Percentiles rank a stretch among this genome's conserved stretches.
These are phyloP conservation scores for Aspergillus sp. DNA, from an alignment of 2,329 filamentous ascomycete species.

Conservation along the genomic window DNA sequence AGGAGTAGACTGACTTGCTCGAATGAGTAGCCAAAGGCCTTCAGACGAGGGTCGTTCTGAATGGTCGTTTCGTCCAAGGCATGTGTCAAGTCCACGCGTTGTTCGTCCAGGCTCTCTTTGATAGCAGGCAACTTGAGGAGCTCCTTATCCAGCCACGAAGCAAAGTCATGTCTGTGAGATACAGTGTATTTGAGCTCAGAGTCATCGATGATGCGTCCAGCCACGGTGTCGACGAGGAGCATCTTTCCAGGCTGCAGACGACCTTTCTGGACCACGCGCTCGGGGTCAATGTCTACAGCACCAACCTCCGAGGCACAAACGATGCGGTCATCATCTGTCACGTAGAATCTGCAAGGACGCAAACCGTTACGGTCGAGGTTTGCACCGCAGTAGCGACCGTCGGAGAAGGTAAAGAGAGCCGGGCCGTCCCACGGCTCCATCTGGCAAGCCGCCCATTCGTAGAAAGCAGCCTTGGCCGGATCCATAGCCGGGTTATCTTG, in stretches of 20 bases:
- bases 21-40: conserved; percentile 89
- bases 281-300: conserved; percentile 86
- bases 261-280: conserved; percentile 88
- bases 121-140: conserved; percentile 79
- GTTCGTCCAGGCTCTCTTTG: conserved; percentile 60
- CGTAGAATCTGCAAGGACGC: conserved; percentile 93
- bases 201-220: conserved; percentile 92
- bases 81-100: conserved; percentile 63
- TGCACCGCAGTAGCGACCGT: conserved; percentile 94
- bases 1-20: conserved; percentile 92
- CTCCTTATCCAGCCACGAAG: conserved; percentile 82
- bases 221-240: conserved; percentile 89
- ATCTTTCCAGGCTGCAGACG: conserved; percentile 92
- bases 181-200: conserved; percentile 87
- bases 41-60: conserved; percentile 80
- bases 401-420: conserved; percentile 93
- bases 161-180: conserved; percentile 83
- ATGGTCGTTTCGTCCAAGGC: conserved; percentile 69
- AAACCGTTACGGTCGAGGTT: conserved; percentile 96
- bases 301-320: conserved; percentile 97
- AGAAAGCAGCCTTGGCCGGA: conserved; percentile 92
- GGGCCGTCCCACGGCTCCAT: conserved; percentile 99
- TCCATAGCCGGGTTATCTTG: conserved; percentile 92
- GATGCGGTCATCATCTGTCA: conserved; percentile 94
- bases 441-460: conserved; percentile 97